A percentile compares a stretch with the other conserved stretches of the same genome.
Conservation (phyloP, 2,329 filamentous ascomycete genomes). For the Botrytis sinoallii region DNA sequence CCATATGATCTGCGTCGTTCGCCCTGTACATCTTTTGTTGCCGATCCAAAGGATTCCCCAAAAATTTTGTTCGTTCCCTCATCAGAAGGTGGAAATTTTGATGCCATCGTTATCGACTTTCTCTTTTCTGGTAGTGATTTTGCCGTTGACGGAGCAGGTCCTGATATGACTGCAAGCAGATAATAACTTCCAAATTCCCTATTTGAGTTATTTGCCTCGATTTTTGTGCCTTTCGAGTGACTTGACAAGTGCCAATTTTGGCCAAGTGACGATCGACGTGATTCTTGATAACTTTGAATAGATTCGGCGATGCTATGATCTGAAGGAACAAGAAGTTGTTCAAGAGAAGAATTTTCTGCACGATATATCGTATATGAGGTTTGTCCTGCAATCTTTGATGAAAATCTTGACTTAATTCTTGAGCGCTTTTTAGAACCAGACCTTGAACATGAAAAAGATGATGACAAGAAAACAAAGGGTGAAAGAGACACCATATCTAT, state of each 20-base stretch:
- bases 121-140: not conserved
- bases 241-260: not conserved
- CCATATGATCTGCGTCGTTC: conserved; percentile 34
- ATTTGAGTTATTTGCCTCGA: not conserved
- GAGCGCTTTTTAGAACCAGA: not conserved
- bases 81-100: not conserved
- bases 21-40: not conserved
- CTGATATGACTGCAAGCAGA: not conserved
- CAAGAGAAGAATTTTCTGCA: not conserved
- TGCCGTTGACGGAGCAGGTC: not conserved
- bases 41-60: not conserved
- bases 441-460: conserved; percentile 7
- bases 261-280: not conserved
- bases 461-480: not conserved
- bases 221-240: not conserved
- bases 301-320: not conserved
- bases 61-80: not conserved
- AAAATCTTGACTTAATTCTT: not conserved
- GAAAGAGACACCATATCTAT: conserved; percentile 14
- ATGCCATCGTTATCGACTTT: not conserved
- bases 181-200: conserved; percentile 1
- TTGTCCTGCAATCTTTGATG: not conserved
- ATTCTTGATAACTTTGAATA: not conserved
- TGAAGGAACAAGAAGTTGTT: conserved; percentile 9
- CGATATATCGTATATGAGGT: not conserved